phyloP scores from a whole-genome alignment of 495 filamentous ascomycete genomes.

The Hypoxylon fuscum region DNA sequence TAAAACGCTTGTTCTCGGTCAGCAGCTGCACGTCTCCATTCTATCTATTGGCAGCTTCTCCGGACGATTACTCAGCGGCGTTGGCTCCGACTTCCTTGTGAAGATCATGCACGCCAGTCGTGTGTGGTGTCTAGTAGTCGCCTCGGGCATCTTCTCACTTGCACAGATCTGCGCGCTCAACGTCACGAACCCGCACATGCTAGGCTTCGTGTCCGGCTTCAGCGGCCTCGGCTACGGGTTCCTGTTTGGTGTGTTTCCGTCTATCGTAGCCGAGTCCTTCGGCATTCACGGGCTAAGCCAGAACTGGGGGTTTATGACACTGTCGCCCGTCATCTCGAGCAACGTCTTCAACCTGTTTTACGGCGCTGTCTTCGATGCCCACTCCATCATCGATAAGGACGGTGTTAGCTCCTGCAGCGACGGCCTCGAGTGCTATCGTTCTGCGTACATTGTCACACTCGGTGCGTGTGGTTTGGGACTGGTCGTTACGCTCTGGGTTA shows the following conservation, averaged over 20 bases:
- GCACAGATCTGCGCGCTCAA: conserved; percentile 82
- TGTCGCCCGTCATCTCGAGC: conserved; percentile 83
- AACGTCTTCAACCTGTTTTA: conserved; percentile 95
- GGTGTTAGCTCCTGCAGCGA: conserved; percentile 80
- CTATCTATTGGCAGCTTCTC: conserved; percentile 85
- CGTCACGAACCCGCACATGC: conserved; percentile 81
- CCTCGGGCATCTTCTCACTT: conserved; percentile 77
- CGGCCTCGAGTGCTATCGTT: conserved; percentile 80
- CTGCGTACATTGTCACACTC: conserved; percentile 86
- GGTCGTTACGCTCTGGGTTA: conserved; percentile 75
- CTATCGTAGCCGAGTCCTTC: conserved; percentile 90
- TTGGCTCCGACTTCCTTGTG: conserved; percentile 89
- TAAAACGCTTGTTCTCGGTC: conserved; percentile 80
- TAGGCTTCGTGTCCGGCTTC: conserved; percentile 80
- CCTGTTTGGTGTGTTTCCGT: conserved; percentile 93
- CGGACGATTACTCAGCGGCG: conserved; percentile 81
- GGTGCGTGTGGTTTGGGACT: conserved; percentile 75
- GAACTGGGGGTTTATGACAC: conserved; percentile 95
- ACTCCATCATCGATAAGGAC: conserved; percentile 71
- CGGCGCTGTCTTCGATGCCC: conserved; percentile 79
- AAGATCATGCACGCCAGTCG: conserved; percentile 81
- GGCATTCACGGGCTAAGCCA: conserved; percentile 86
- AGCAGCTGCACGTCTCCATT: conserved; percentile 93
- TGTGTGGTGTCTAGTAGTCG: conserved; percentile 87
- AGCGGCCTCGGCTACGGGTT: conserved; percentile 94